A percentile compares a stretch with the other conserved stretches of the same genome.
Evolutionary conservation across 2,329 filamentous ascomycete species (phyloP).

Genomic region (Thielaviopsis punctulata): DNA sequence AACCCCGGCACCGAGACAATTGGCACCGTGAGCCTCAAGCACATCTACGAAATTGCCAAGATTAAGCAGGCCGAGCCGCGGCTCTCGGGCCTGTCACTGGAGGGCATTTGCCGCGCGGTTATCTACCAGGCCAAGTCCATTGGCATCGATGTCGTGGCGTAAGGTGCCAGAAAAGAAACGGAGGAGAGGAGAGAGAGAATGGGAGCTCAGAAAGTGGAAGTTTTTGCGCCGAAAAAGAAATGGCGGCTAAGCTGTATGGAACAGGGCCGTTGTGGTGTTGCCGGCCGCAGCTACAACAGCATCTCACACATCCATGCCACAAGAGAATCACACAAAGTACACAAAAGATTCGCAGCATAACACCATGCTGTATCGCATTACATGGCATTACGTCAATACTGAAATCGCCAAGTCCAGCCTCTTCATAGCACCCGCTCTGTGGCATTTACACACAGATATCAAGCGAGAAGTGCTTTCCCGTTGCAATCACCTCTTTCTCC

Average conservation of each 20-base stretch:
- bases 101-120: conserved; percentile 56
- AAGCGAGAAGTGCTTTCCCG: background rate
- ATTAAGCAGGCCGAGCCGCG: conserved; percentile 74
- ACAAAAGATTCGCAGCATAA: background rate
- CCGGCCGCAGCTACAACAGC: too few relatives aligned
- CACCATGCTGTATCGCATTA: background rate
- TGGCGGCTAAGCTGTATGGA: too few relatives aligned
- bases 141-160: conserved; percentile 55
- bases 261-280: conserved; percentile 1
- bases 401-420: background rate
- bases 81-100: conserved; percentile 51
- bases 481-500: background rate
- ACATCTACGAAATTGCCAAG: conserved; percentile 93
- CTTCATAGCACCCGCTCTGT: background rate
- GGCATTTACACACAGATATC: background rate
- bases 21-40: conserved; percentile 82
- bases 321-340: background rate
- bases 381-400: background rate
- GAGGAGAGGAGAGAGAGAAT: background rate
- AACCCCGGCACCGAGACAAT: conserved; percentile 60
- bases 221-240: too few relatives aligned
- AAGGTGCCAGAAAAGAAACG: conserved; percentile 7
- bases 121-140: conserved; percentile 62
- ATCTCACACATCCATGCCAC: background rate
- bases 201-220: background rate